These are phyloP conservation scores for Claviceps humidiphila DNA, from an alignment of 2,329 filamentous ascomycete genomes.

Conservation along the genomic window DNA sequence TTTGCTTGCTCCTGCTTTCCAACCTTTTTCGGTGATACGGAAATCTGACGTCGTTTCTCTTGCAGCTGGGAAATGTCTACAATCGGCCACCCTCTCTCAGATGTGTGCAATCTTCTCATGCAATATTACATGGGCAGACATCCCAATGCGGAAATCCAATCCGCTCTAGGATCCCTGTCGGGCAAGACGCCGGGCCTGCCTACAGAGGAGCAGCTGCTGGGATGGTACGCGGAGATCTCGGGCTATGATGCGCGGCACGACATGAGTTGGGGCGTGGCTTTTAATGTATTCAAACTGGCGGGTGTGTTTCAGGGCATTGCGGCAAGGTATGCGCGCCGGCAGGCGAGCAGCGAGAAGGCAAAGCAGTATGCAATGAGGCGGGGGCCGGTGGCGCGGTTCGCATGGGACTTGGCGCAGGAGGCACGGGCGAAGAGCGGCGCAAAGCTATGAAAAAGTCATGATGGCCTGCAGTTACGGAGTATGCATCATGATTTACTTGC, in stretches of 20 bases:
- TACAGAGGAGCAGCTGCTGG: constrained; percentile 25
- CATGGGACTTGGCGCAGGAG: constrained; percentile 58
- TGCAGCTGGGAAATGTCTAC: constrained; percentile 91
- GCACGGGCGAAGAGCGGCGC: constrained; percentile 15
- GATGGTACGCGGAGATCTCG: constrained; percentile 34
- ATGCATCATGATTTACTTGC: no score
- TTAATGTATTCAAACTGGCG: constrained; percentile 46
- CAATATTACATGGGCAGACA: constrained; percentile 25
- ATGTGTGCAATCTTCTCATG: constrained; percentile 63
- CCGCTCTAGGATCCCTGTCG: constrained; percentile 42
- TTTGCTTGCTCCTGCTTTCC: background rate
- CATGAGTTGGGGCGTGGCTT: constrained; percentile 47
- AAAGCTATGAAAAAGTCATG: constrained; percentile 13
- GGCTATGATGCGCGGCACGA: constrained; percentile 57
- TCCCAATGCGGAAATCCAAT: constrained; percentile 12
- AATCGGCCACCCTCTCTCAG: constrained; percentile 86
- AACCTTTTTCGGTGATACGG: background rate
- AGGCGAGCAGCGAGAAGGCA: constrained; percentile 81
- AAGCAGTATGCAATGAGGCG: constrained; percentile 56
- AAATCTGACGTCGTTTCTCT: background rate
- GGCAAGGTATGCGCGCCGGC: constrained; percentile 67
- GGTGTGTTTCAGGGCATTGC: constrained; percentile 79
- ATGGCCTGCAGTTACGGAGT: no score
- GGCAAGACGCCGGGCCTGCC: constrained; percentile 52
- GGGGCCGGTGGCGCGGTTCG: constrained; percentile 60